Evolutionary conservation across 1,139 yeast species (phyloP).

Genomic region (Pichia sp.): DNA sequence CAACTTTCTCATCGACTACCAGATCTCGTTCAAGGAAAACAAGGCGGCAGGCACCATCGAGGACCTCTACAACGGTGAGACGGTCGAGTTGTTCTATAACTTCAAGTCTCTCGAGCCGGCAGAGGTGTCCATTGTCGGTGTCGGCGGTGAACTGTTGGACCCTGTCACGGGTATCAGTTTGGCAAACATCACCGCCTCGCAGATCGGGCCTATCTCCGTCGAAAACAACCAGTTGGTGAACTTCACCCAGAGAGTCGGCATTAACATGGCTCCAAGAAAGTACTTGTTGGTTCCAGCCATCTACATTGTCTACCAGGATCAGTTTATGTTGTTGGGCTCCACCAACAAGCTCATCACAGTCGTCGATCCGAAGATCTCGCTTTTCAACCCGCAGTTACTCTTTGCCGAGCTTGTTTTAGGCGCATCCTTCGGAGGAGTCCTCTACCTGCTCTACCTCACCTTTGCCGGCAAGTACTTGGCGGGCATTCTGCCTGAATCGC

Average conservation of each 20-base stretch:
- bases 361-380: conserved; percentile 62
- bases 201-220: conserved; percentile 59
- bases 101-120: conserved; percentile 56
- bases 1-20: conserved; percentile 42
- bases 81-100: conserved; percentile 50
- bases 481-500: conserved; percentile 31
- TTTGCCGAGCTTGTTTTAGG: conserved; percentile 55
- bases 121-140: conserved; percentile 59
- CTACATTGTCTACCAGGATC: conserved; percentile 49
- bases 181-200: conserved; percentile 62
- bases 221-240: conserved; percentile 45
- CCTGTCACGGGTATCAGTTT: conserved; percentile 48
- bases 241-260: conserved; percentile 52
- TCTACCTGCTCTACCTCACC: conserved; percentile 44
- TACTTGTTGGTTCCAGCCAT: conserved; percentile 61
- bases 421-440: conserved; percentile 48
- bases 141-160: conserved; percentile 67
- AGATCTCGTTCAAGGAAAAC: conserved; percentile 42
- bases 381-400: conserved; percentile 70
- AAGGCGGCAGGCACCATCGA: conserved; percentile 37
- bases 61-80: conserved; percentile 48
- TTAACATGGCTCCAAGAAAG: conserved; percentile 55
- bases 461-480: conserved; percentile 44
- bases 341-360: conserved; percentile 56
- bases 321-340: conserved; percentile 55